These are phyloP conservation scores for Daldinia sp. DNA, from an alignment of 2,329 filamentous ascomycete genomes.

Conservation along the genomic window DNA sequence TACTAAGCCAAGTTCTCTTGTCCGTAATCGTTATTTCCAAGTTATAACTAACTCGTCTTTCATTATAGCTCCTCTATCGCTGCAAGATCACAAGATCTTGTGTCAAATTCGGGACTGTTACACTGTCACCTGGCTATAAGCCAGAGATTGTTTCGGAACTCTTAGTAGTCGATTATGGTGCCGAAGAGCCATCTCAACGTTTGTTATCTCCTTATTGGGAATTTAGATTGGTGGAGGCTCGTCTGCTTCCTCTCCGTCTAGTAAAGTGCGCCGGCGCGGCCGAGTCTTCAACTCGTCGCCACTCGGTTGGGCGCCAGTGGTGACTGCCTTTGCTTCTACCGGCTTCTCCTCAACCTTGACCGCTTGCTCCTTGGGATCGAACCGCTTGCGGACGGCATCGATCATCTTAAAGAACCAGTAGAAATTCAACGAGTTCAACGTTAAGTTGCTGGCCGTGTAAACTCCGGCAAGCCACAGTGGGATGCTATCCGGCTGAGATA, in stretches of 20 bases:
- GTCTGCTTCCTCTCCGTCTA: slow-evolving; percentile 47
- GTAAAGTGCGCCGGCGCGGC: slow-evolving; percentile 41
- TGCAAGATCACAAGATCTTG: neutral
- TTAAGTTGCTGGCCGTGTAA: slow-evolving; percentile 75
- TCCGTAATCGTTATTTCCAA: too few relatives aligned
- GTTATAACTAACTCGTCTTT: too few relatives aligned
- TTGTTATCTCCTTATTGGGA: neutral
- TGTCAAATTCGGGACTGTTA: neutral
- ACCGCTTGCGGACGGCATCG: slow-evolving; percentile 77
- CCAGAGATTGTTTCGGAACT: neutral
- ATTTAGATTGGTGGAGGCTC: slow-evolving; percentile 45
- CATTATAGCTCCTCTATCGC: too few relatives aligned
- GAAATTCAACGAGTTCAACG: slow-evolving; percentile 79
- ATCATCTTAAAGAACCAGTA: slow-evolving; percentile 93
- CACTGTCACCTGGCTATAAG: neutral
- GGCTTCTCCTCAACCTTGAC: slow-evolving; percentile 34
- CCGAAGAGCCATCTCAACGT: neutral
- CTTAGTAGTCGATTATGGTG: neutral
- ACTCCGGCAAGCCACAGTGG: slow-evolving; percentile 74
- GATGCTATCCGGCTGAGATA: slow-evolving; percentile 58
- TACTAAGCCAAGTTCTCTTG: too few relatives aligned
- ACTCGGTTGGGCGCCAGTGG: slow-evolving; percentile 45
- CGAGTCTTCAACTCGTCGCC: slow-evolving; percentile 34
- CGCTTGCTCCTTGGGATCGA: slow-evolving; percentile 60
- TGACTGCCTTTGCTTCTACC: slow-evolving; percentile 35